Evolutionary conservation across 345 rosid species (phyloP).

Genomic region (Hibiscus syriacus): DNA sequence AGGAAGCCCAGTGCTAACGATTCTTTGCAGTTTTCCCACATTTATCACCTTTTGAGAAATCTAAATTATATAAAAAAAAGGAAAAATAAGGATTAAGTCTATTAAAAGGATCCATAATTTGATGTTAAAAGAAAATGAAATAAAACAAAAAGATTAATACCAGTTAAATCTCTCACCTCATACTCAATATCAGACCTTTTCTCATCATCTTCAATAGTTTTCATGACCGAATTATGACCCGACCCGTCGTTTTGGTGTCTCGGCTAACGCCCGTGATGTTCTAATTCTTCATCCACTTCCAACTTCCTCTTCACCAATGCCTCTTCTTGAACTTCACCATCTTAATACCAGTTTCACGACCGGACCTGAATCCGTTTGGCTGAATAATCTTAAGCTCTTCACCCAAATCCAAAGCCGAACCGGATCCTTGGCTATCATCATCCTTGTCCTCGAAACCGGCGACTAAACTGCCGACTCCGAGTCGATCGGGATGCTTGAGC

Average conservation of each 20-base stretch:
- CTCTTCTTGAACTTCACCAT: conserved; percentile 7
- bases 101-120: not conserved
- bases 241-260: conserved; percentile 23
- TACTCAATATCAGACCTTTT: conserved; percentile 55
- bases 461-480: conserved; percentile 55
- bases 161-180: conserved; percentile 35
- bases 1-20: conserved; percentile 47
- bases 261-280: conserved; percentile 2
- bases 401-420: conserved; percentile 30
- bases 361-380: conserved; percentile 31
- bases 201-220: conserved; percentile 45
- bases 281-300: conserved; percentile 18
- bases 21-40: conserved; percentile 51
- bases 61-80: conserved; percentile 23
- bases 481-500: conserved; percentile 45
- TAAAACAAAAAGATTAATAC: too few relatives aligned
- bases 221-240: conserved; percentile 24
- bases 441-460: conserved; percentile 28
- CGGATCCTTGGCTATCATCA: conserved; percentile 22
- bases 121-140: too few relatives aligned
- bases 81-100: not conserved
- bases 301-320: not conserved
- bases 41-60: conserved; percentile 52
- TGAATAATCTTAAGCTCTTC: conserved; percentile 52
- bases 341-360: conserved; percentile 14